Evolutionary conservation across 345 rosid species (phyloP), one percentile per base, ranked within the genome.

Genomic region (Ceriops tagal): DNA sequence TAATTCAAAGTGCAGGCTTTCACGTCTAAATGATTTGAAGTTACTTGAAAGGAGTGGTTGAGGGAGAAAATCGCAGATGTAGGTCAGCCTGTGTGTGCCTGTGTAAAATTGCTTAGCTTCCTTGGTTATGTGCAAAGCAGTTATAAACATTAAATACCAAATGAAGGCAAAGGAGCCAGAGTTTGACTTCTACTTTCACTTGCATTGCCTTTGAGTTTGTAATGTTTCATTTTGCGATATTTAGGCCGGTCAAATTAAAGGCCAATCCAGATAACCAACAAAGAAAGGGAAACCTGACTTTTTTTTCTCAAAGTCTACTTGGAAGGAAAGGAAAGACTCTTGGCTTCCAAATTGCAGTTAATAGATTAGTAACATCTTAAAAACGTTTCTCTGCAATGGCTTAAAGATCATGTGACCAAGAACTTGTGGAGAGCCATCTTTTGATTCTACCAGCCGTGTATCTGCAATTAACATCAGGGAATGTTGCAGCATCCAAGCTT

Each of bases 1-100:
- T 18, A 47, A 35, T 16, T 39, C 67, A 24, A 10, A 11, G 46
- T 80, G 84, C 85, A 88, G 95, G 92, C 92, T 69, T 91, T 88
- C 77, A 72, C 87, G n/a, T 75, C 81, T 55, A 77, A 73, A 0
- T 82, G 71, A 86, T 73, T 66, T 53, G 64, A 59, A 72, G 59
- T 32, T 11, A 32, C 5, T 26, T 18, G 31, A 64, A 11, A 64
- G 46, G 58, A 31, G 15, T 43, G 57, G 22, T 19, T n/a, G 2
- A 20, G 8, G 20, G n/a, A 58, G 58, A 34, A 66, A 52, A n/a
- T 34, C 24, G 18, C 69, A 34, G 59, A 31, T 2, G 22, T 27
- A 24, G 43, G 31, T 16, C 55, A 65, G 58, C n/a, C n/a, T 35
- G 13, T 46, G 46, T n/a, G 34, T 27, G 8, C 21, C 20, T 22